Conservation (phyloP, 371 early-diverging fungal genomes). For the Capniomyces stellatus region DNA sequence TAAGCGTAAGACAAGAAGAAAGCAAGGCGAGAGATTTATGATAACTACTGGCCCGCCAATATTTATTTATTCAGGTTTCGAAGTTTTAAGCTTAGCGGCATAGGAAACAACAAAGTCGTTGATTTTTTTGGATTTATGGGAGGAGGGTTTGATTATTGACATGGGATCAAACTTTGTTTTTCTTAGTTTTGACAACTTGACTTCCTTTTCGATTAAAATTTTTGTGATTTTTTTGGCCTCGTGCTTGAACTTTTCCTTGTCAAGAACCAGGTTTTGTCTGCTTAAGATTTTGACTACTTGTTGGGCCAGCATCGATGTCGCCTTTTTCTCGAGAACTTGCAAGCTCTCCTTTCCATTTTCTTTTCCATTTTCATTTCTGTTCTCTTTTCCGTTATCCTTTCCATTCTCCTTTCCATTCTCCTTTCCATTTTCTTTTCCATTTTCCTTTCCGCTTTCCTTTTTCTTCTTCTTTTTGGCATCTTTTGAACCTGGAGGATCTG, state of each 20-base stretch:
- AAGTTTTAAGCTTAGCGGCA: constrained; percentile 22
- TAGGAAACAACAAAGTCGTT: constrained; percentile 33
- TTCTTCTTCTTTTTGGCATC: neutral
- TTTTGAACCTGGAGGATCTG: neutral
- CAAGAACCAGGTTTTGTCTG: constrained; percentile 33
- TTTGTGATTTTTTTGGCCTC: constrained; percentile 45
- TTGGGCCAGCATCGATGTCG: constrained; percentile 30
- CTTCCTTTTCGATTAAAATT: constrained; percentile 40
- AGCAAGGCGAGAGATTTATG: no score
- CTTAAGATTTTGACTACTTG: constrained; percentile 43
- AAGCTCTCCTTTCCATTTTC: neutral
- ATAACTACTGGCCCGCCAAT: no score
- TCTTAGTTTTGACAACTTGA: constrained; percentile 16
- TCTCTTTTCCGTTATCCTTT: neutral
- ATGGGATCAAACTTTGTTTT: constrained; percentile 17
- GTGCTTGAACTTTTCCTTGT: constrained; percentile 43
- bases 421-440: neutral
- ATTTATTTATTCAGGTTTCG: no score
- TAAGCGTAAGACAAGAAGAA: no score
- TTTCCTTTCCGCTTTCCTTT: neutral
- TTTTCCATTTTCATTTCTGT: neutral
- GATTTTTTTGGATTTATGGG: constrained; percentile 34
- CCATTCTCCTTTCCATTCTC: neutral
- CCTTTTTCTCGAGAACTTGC: constrained; percentile 26
- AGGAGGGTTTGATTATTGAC: constrained; percentile 27